phyloP scores from a whole-genome alignment of 208 protist species.

The Acanthamoeba lenticulata region DNA sequence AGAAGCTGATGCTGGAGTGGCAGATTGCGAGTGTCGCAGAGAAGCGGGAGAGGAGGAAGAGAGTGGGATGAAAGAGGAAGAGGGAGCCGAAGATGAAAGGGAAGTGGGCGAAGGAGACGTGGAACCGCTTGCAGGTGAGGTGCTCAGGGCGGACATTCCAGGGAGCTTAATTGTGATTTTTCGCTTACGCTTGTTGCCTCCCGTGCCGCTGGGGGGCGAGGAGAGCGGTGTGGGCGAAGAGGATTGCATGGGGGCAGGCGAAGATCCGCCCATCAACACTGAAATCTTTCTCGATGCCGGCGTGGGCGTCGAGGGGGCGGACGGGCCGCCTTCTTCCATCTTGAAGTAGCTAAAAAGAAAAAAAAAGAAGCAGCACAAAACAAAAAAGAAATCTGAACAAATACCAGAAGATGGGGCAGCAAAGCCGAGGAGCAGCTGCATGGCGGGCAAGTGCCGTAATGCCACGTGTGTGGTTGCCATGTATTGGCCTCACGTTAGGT shows the following conservation, averaged over 20 bases:
- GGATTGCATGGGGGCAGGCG: background rate
- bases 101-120: background rate
- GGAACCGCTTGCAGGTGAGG: background rate
- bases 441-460: background rate
- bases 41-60: background rate
- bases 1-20: background rate
- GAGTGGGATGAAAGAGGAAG: background rate
- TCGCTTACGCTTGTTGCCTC: conserved; percentile 26
- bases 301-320: background rate
- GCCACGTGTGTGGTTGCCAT: background rate
- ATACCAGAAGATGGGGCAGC: background rate
- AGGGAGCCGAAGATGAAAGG: background rate
- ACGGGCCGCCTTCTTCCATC: background rate
- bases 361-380: background rate
- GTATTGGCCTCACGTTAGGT: no score
- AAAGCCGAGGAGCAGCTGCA: background rate
- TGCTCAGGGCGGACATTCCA: background rate
- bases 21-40: background rate
- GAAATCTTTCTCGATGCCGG: background rate
- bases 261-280: background rate
- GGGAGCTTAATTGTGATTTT: background rate
- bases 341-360: background rate
- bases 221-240: background rate
- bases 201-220: background rate
- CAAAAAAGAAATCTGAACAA: background rate